Evolutionary conservation across 2,329 filamentous ascomycete species (phyloP).

Genomic region (Blastomyces parvus): DNA sequence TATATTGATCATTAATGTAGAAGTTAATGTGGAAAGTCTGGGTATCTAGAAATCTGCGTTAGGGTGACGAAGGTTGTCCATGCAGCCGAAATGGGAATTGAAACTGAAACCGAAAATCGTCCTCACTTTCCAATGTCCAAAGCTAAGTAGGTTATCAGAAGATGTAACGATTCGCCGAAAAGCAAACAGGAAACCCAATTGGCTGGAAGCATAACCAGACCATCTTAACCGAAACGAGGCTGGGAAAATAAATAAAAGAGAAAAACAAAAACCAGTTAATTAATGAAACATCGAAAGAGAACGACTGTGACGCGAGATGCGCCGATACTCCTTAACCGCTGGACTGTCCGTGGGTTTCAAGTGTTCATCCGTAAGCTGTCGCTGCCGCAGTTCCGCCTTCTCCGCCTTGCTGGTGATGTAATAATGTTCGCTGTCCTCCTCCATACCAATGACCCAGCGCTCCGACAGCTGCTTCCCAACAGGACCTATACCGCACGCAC

Average conservation of each 20-base stretch:
- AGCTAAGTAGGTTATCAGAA: neutral
- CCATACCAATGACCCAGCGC: slow-evolving; percentile 37
- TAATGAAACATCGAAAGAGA: slow-evolving; percentile 23
- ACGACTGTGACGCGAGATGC: slow-evolving; percentile 23
- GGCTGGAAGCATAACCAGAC: neutral
- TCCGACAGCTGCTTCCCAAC: slow-evolving; percentile 41
- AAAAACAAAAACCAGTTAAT: neutral
- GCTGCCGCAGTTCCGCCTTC: slow-evolving; percentile 6
- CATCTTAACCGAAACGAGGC: neutral
- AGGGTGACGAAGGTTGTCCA: no score
- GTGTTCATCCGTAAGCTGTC: slow-evolving; percentile 13
- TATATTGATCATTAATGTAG: neutral
- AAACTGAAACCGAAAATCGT: neutral
- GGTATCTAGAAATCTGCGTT: neutral
- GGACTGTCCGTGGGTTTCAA: slow-evolving; percentile 19
- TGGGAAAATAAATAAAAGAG: neutral
- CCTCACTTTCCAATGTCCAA: neutral
- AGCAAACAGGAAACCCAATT: neutral
- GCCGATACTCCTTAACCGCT: slow-evolving; percentile 27
- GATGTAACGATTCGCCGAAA: neutral
- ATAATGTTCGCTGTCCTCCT: slow-evolving; percentile 44
- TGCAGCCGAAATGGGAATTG: neutral
- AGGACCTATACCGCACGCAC: slow-evolving; percentile 49
- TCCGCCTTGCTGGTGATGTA: slow-evolving; percentile 37
- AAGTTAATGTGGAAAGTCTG: neutral